A percentile compares a stretch with the other conserved stretches of the same genome.
These are phyloP conservation scores for Sporothrix mexicana DNA, from an alignment of 2,329 filamentous ascomycete genomes.

Conservation along the genomic window DNA sequence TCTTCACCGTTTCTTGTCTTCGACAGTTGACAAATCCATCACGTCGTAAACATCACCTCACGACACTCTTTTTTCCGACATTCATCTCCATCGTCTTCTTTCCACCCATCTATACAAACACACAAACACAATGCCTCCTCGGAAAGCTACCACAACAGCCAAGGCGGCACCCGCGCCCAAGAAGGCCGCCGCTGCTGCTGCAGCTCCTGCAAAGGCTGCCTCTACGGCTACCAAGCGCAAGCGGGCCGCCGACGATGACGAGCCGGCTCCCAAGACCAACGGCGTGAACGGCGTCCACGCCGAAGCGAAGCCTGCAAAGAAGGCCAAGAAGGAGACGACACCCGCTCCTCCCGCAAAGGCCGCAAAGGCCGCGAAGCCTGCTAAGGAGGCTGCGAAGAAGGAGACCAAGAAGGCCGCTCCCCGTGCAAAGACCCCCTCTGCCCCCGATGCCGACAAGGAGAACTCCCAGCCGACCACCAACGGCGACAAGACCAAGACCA, in stretches of 20 bases:
- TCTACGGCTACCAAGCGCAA: constrained; percentile 30
- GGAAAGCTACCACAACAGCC: constrained; percentile 25
- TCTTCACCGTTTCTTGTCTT: not conserved
- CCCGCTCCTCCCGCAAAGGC: constrained; percentile 18
- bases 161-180: constrained; percentile 41
- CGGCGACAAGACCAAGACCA: constrained; percentile 33
- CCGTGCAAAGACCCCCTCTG: constrained; percentile 29
- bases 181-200: constrained; percentile 22
- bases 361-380: not conserved
- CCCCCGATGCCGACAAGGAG: constrained; percentile 34
- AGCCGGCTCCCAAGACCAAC: constrained; percentile 35
- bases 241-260: constrained; percentile 32
- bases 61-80: not conserved
- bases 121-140: constrained; percentile 35
- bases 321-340: constrained; percentile 36
- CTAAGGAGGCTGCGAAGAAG: constrained; percentile 16
- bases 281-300: constrained; percentile 26
- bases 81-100: too few species aligned
- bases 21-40: not conserved
- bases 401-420: constrained; percentile 29
- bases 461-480: constrained; percentile 35
- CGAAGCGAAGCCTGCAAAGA: constrained; percentile 41
- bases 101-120: not conserved
- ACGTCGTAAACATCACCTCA: not conserved
- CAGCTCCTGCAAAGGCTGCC: constrained; percentile 23